Base-by-base conservation (phyloP, 2,329 filamentous ascomycete genomes). In the Aspergillus terreus region DNA sequence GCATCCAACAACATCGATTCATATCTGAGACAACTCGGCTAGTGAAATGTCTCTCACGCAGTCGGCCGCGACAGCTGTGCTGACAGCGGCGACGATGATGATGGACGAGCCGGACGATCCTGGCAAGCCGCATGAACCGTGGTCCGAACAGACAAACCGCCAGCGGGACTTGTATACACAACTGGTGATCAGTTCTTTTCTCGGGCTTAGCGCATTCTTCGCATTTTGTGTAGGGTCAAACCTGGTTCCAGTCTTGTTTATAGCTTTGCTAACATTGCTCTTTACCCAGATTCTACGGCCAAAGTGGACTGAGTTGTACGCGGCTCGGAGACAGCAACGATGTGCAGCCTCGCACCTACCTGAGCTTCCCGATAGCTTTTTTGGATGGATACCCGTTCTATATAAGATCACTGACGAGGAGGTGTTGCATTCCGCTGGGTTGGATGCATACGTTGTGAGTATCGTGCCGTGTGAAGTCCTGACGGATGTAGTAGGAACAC, bases 371-470 rank as follows among this genome's bases (percentile, higher is more conserved):
- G 83, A 92, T 66, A 87, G 83, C 43, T 85, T 95, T 65, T 88
- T 97, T 60, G 92, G 92, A 64, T 99, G 94, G 94, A 94, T 99
- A 44, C 85, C 91, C 1, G 84, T 85, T 3, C 75, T 99, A 38
- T 94, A 91, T 75, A 83, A 75, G 59, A 88, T 99, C 55, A 90
- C 85, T 1, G 92, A 97, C 59, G 86, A 95, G 65, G 88, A 97
- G 71, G 84, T 99, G 4, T 78, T 99, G 48, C 85, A 88, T 14
- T 92, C 91, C 17, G 92, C 92, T 15, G 94, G 94, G 0, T 81
- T 99, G 46, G 94, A 99, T 75, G 94, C 94, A 46, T 99, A 90
- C 73, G 94, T 96, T 58, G 87, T 89, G 74, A 61, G 81, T 77
- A 12, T 33, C n/a, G 38, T 21, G 17, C 40, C 21, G 17, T 46